A percentile compares a stretch with the other conserved stretches of the same genome.
Evolutionary conservation across 108 stramenopile species (phyloP).

Genomic region (Fragilariopsis cylindrus): DNA sequence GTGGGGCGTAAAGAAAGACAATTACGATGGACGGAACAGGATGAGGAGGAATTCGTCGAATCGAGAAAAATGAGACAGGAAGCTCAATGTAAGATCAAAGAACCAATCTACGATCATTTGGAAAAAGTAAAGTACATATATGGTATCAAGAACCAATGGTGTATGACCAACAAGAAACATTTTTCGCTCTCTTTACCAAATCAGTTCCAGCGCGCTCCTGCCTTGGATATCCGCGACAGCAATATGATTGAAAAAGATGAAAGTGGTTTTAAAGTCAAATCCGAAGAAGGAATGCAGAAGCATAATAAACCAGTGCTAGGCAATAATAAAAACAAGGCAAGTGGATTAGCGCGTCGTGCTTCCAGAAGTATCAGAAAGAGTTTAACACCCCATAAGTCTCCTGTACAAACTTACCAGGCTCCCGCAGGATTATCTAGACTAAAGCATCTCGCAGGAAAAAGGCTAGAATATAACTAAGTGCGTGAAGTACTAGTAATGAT

Average conservation of each 20-base stretch:
- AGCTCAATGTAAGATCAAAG: constrained; percentile 24
- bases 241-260: background rate
- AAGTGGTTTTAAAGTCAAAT: background rate
- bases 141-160: constrained; percentile 40
- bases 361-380: background rate
- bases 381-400: background rate
- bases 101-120: constrained; percentile 23
- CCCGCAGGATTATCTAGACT: background rate
- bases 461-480: background rate
- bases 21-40: constrained; percentile 16
- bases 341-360: background rate
- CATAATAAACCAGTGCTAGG: background rate
- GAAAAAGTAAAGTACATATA: constrained; percentile 30
- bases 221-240: constrained; percentile 29
- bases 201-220: constrained; percentile 32
- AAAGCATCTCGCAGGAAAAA: background rate
- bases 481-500: background rate
- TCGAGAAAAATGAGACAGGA: constrained; percentile 23
- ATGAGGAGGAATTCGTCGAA: constrained; percentile 26
- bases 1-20: constrained; percentile 3
- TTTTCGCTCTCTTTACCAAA: constrained; percentile 26
- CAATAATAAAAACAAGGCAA: background rate
- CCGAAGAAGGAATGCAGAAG: constrained; percentile 9
- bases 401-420: background rate
- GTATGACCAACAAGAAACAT: constrained; percentile 33